Conservation (phyloP, 768 basidiomycete genomes). For the Serpula lacrymans region DNA sequence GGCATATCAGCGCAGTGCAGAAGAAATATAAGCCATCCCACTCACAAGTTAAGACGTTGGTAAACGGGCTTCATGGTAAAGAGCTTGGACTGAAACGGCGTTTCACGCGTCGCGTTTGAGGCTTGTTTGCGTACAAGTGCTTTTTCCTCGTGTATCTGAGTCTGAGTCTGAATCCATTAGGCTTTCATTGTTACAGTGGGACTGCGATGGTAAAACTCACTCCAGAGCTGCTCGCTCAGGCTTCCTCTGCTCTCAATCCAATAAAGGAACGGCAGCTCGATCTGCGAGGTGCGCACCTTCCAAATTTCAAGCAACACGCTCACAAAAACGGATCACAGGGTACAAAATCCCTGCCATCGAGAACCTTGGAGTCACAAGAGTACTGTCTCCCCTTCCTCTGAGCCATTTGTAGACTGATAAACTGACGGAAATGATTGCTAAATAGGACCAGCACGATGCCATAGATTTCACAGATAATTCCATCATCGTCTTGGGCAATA, state of each 20-base stretch:
- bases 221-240: constrained; percentile 86
- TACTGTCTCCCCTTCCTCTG: constrained; percentile 33
- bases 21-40: constrained; percentile 7
- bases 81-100: constrained; percentile 18
- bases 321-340: constrained; percentile 47
- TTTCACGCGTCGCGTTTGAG: constrained; percentile 13
- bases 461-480: constrained; percentile 94
- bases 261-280: constrained; percentile 89
- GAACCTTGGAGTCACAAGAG: constrained; percentile 92
- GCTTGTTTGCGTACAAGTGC: constrained; percentile 7
- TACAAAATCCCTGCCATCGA: constrained; percentile 95
- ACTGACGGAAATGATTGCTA: constrained; percentile 1
- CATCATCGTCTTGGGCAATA: constrained; percentile 75
- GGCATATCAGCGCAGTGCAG: constrained; percentile 10
- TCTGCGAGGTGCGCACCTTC: constrained; percentile 64
- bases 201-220: constrained; percentile 80
- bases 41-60: constrained; percentile 71
- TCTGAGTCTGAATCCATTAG: constrained; percentile 25
- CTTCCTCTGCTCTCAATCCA: constrained; percentile 73
- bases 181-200: constrained; percentile 9
- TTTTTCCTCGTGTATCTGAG: constrained; percentile 27
- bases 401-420: constrained; percentile 8
- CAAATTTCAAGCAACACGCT: constrained; percentile 11
- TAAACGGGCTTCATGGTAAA: constrained; percentile 63
- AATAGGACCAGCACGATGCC: constrained; percentile 87